Percentiles rank a stretch among this genome's conserved stretches.
These are phyloP conservation scores for Vigna unguiculata DNA, from an alignment of 306 rosid genomes.

Conservation along the genomic window DNA sequence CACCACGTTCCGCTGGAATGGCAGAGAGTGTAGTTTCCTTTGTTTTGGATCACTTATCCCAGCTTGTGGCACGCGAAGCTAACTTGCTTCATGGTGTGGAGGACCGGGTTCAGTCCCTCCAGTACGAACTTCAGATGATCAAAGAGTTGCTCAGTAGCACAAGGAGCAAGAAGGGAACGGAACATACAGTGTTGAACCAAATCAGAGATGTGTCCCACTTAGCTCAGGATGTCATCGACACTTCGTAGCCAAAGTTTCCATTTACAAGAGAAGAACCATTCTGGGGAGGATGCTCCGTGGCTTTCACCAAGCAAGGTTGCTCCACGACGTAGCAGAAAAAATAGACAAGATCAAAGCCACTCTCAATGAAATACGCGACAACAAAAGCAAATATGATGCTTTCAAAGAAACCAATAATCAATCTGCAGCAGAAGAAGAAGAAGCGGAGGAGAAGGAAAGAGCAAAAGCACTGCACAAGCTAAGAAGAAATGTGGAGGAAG, in stretches of 20 bases:
- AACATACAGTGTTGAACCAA: neutral
- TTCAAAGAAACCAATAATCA: neutral
- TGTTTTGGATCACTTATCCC: conserved; percentile 29
- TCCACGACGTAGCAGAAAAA: no score
- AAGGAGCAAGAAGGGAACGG: neutral
- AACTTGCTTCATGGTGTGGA: conserved; percentile 31
- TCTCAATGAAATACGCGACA: conserved; percentile 9
- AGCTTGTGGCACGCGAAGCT: conserved; percentile 19
- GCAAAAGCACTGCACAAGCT: neutral
- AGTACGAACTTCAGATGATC: conserved; percentile 1
- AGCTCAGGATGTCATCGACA: no score
- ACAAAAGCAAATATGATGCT: neutral
- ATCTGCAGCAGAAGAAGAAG: neutral
- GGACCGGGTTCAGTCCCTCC: conserved; percentile 18
- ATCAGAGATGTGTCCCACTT: no score
- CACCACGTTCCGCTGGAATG: neutral
- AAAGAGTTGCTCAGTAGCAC: neutral
- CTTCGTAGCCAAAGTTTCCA: no score
- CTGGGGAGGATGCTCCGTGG: no score
- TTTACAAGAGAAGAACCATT: no score
- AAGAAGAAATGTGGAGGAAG: conserved; percentile 39
- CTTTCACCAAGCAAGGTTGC: no score
- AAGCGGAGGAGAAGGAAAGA: conserved; percentile 6
- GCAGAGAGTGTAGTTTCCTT: conserved; percentile 32
- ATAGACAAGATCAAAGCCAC: no score